Percentiles rank a stretch among this genome's conserved stretches.
Conservation (phyloP, 371 early-diverging fungal species). For the Mortierella sp. region DNA sequence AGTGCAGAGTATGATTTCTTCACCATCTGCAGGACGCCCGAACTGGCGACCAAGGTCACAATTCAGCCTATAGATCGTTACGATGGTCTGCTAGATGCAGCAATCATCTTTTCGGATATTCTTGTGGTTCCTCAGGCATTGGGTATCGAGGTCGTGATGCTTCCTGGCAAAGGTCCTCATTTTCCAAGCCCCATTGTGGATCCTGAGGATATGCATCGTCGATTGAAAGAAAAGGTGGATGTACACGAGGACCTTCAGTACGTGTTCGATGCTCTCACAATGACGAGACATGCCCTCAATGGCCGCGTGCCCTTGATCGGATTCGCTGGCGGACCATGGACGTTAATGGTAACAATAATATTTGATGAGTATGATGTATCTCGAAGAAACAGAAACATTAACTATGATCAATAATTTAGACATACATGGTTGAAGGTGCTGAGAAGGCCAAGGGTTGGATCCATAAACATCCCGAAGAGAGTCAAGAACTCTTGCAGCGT, state of each 20-base stretch:
- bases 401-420: slow-evolving; percentile 33
- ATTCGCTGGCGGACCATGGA: slow-evolving; percentile 98
- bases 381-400: neutral
- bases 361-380: neutral
- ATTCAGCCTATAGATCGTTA: slow-evolving; percentile 97
- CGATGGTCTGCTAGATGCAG: slow-evolving; percentile 90
- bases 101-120: slow-evolving; percentile 98
- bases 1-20: slow-evolving; percentile 93
- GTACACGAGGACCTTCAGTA: slow-evolving; percentile 83
- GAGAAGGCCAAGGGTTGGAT: slow-evolving; percentile 95
- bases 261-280: slow-evolving; percentile 93
- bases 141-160: slow-evolving; percentile 94
- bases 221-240: slow-evolving; percentile 76
- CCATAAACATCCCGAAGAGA: slow-evolving; percentile 80
- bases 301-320: slow-evolving; percentile 96
- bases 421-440: slow-evolving; percentile 98
- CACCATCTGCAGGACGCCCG: slow-evolving; percentile 92
- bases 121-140: slow-evolving; percentile 97
- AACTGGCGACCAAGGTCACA: slow-evolving; percentile 92
- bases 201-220: slow-evolving; percentile 78
- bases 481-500: slow-evolving; percentile 81
- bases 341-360: slow-evolving; percentile 75
- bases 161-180: slow-evolving; percentile 90
- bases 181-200: slow-evolving; percentile 86
- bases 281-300: slow-evolving; percentile 86